Conservation (phyloP, 148 eudicot genomes). For the Simmondsia chinensis region DNA sequence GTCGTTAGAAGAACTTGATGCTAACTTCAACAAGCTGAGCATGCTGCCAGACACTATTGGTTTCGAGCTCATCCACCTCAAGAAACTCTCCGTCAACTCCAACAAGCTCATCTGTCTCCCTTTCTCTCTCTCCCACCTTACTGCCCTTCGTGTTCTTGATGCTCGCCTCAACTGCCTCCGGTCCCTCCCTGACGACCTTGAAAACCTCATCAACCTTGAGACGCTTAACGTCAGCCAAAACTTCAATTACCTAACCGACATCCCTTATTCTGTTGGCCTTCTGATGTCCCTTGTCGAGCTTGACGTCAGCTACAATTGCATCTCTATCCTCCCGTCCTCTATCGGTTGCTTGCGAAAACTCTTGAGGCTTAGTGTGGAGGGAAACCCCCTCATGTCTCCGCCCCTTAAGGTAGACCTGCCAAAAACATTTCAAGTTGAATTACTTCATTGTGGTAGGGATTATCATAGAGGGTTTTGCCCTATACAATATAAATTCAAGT, state of each 20-base stretch:
- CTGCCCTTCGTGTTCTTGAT: conserved; percentile 43
- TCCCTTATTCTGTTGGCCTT: conserved; percentile 65
- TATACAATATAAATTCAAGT: too few species aligned
- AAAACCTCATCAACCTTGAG: conserved; percentile 51
- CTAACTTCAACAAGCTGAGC: conserved; percentile 65
- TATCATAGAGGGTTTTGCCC: too few species aligned
- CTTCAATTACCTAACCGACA: conserved; percentile 42
- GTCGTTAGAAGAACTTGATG: conserved; percentile 39
- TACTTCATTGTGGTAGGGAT: too few species aligned
- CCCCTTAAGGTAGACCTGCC: too few species aligned
- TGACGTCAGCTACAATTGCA: conserved; percentile 63
- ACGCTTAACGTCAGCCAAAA: conserved; percentile 67
- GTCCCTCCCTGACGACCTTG: conserved; percentile 69
- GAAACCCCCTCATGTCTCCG: conserved; percentile 64
- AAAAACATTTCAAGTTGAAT: too few species aligned
- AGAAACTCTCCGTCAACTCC: conserved; percentile 59
- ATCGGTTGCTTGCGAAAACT: conserved; percentile 57
- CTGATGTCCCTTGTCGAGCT: conserved; percentile 61
- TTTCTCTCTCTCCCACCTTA: conserved; percentile 50
- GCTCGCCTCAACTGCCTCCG: conserved; percentile 68
- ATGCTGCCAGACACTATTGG: conserved; percentile 63
- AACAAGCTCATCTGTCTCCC: conserved; percentile 62
- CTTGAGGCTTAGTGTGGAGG: conserved; percentile 55
- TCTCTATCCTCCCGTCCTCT: conserved; percentile 42
- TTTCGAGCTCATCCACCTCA: conserved; percentile 54